Conservation (phyloP, 106 monocot genomes). For the Ottelia alismoides region DNA sequence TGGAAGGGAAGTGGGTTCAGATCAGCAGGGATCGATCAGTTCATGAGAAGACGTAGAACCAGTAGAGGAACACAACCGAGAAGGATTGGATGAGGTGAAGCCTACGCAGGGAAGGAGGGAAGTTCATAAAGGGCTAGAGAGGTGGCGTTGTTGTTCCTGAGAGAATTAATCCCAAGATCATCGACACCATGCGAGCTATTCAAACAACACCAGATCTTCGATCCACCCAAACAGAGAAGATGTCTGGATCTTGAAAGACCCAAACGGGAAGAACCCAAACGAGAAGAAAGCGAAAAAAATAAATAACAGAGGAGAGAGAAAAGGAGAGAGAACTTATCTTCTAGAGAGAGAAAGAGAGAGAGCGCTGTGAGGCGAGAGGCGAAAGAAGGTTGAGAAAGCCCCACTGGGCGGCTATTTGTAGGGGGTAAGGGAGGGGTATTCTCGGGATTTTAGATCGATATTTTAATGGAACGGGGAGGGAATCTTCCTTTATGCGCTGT, state of each 20-base stretch:
- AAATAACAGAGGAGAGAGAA: not conserved
- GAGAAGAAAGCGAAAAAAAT: not conserved
- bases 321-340: not conserved
- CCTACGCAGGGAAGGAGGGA: slow-evolving; percentile 21
- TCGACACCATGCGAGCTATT: not conserved
- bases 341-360: not conserved
- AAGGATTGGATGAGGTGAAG: slow-evolving; percentile 57
- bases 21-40: slow-evolving; percentile 2
- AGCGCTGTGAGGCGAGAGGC: not conserved
- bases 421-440: too few relatives aligned
- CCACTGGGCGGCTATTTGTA: not conserved
- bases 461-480: too few relatives aligned
- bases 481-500: too few relatives aligned
- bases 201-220: not conserved
- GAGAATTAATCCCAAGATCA: too few relatives aligned
- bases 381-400: not conserved
- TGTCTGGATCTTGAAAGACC: not conserved
- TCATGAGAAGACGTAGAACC: slow-evolving; percentile 83
- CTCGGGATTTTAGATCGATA: too few relatives aligned
- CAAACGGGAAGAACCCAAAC: not conserved
- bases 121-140: too few relatives aligned
- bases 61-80: slow-evolving; percentile 74
- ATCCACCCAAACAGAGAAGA: not conserved
- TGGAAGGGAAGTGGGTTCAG: not conserved
- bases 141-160: too few relatives aligned